A percentile compares a stretch with the other conserved stretches of the same genome.
These are phyloP conservation scores for Fraxinus sp. DNA, from an alignment of 305 asterid genomes.

Conservation along the genomic window DNA sequence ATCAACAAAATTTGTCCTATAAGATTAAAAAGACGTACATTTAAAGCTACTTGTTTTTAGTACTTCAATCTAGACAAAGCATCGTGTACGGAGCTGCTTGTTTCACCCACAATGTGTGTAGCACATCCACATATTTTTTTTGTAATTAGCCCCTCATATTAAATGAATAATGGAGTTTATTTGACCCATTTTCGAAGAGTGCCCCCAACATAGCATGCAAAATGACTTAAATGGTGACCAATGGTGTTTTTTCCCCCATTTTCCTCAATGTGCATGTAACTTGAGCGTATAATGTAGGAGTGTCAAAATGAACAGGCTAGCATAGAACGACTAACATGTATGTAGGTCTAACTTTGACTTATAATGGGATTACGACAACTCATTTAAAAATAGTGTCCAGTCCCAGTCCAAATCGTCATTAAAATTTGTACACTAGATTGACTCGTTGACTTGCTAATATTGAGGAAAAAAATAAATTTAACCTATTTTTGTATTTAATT, in stretches of 20 bases:
- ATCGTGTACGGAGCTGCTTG: constrained; percentile 29
- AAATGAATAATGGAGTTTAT: not conserved
- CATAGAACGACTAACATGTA: too few species aligned
- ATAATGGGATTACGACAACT: too few species aligned
- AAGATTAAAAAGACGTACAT: constrained; percentile 16
- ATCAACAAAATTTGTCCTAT: too few species aligned
- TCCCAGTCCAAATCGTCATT: too few species aligned
- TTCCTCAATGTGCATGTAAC: not conserved
- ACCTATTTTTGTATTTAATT: too few species aligned
- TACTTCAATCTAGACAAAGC: constrained; percentile 27
- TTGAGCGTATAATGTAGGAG: not conserved
- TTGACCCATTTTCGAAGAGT: not conserved
- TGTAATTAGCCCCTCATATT: not conserved
- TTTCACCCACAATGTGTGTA: constrained; percentile 10
- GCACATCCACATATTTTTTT: not conserved
- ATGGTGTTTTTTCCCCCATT: not conserved
- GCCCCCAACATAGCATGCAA: not conserved
- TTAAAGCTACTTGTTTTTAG: constrained; percentile 24
- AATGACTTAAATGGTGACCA: constrained; percentile 1
- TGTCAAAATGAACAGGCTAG: not conserved
- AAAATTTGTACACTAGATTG: too few species aligned
- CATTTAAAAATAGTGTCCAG: too few species aligned
- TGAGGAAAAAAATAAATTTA: too few species aligned
- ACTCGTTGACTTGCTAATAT: too few species aligned
- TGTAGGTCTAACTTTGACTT: too few species aligned